phyloP scores from a whole-genome alignment of 257 asterid species.

The Eucommia ulmoides region DNA sequence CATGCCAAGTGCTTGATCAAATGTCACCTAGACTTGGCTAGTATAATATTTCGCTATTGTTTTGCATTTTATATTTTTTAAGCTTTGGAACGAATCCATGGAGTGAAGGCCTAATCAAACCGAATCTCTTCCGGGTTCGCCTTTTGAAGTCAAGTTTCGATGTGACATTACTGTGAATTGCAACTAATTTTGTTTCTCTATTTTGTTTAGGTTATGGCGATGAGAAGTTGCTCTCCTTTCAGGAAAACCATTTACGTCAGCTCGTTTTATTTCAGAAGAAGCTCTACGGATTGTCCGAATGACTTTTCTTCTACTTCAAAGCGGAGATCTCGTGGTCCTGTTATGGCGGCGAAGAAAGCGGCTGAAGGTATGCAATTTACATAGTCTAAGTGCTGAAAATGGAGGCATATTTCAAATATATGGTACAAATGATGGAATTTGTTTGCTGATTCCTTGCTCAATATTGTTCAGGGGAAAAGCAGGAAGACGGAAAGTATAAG shows the following conservation, averaged over 20 bases:
- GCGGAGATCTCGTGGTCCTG: slow-evolving; percentile 58
- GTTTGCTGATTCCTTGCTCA: slow-evolving; percentile 7
- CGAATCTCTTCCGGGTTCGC: no score
- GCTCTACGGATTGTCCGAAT: slow-evolving; percentile 37
- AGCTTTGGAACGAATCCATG: no score
- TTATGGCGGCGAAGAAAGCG: slow-evolving; percentile 68
- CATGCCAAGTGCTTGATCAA: no score
- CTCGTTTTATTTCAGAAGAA: slow-evolving; percentile 39
- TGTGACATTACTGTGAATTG: no score
- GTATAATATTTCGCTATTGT: no score
- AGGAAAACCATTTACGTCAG: slow-evolving; percentile 45
- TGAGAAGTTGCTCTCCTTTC: slow-evolving; percentile 53
- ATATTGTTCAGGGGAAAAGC: slow-evolving; percentile 42
- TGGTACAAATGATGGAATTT: background rate
- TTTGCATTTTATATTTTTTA: no score
- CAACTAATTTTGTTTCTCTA: slow-evolving; percentile 22
- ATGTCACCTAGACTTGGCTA: no score
- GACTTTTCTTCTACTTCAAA: slow-evolving; percentile 40
- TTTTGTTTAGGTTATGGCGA: slow-evolving; percentile 60
- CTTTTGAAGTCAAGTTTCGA: no score
- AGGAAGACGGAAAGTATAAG: slow-evolving; percentile 88
- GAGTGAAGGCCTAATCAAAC: no score
- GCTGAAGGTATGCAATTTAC: slow-evolving; percentile 43
- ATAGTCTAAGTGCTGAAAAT: background rate
- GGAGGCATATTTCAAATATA: background rate